Base-by-base conservation (phyloP, 2,329 filamentous ascomycete species). In the Botryotinia narcissicola region DNA sequence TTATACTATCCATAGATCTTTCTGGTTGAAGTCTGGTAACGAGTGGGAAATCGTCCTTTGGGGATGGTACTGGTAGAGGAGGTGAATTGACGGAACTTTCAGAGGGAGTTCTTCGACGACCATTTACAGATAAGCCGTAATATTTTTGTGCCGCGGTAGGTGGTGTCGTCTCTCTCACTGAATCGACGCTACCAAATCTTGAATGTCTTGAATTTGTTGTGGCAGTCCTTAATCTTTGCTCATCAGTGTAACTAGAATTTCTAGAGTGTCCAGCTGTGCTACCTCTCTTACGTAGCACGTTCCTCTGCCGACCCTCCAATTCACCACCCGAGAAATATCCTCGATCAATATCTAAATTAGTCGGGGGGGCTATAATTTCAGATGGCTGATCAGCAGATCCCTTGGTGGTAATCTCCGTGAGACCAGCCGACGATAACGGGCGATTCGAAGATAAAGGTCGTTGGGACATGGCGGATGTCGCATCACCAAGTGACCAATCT, bases 321-420 rank as follows among this genome's bases (percentile, higher is more conserved):
- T 98, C 95, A 25, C 92, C 92, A 4, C 95, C 94, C 12, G 95
- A 98, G 80, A 98, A 97, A 82, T 98, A 98, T 37, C 95, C 95
- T 51, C 94, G 89, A 79, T 98, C 96, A 25, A 80, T 44, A 63
- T 81, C 79, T 62, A 78, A 93, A 82, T 75, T 97, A 93, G 74
- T 75, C 18, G 75, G 68, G 37, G 77, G 75, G 35, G 46, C 71
- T 29, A 72, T 71, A 61, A 71, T 73, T 83, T 82, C 76, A 66
- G 77, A 76, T 44, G 77, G 71, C 54, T 63, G 83, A 80, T 75
- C 80, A 75, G 74, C 80, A 77, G 70, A 82, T 74, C 78, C 77
- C 70, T 77, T 79, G 37, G 76, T 76, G 25, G 54, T 73, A 66
- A 77, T 76, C 32, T 74, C 76, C 64, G 77, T 77, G 42, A 78